These are phyloP conservation scores for Fusarium tjaetaba DNA, from an alignment of 2,329 filamentous ascomycete genomes.

Conservation along the genomic window DNA sequence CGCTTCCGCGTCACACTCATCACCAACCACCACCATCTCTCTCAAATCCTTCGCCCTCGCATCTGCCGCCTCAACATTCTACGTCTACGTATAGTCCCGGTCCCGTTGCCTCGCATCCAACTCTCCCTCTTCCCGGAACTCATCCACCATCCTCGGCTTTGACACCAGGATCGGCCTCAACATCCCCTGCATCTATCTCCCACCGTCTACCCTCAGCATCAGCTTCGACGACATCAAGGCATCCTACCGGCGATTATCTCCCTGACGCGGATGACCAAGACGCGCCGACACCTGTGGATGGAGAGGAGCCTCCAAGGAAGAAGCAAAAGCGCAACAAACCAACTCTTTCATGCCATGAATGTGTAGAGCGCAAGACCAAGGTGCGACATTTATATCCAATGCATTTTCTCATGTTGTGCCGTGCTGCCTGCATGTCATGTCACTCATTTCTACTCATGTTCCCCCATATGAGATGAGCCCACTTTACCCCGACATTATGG, in stretches of 20 bases:
- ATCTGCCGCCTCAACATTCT: constrained; percentile 32
- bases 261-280: constrained; percentile 36
- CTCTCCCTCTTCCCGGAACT: constrained; percentile 30
- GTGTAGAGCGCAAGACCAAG: constrained; percentile 85
- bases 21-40: constrained; percentile 28
- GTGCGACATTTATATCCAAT: constrained; percentile 50
- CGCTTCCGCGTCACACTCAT: constrained; percentile 40
- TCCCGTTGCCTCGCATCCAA: constrained; percentile 14
- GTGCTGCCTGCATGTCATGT: background rate
- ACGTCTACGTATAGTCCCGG: constrained; percentile 37
- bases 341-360: constrained; percentile 80
- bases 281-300: constrained; percentile 33
- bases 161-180: constrained; percentile 44
- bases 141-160: constrained; percentile 35
- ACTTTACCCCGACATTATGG: constrained; percentile 22
- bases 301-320: constrained; percentile 64
- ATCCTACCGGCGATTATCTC: constrained; percentile 32
- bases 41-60: constrained; percentile 32
- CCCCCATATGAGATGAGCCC: constrained; percentile 17
- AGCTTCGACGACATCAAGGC: constrained; percentile 27
- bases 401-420: constrained; percentile 1
- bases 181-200: constrained; percentile 42
- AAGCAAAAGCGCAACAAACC: constrained; percentile 89
- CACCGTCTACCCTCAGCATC: constrained; percentile 40
- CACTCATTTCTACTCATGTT: background rate